Evolutionary conservation across 75 land plant genomes (phyloP), one percentile per base, ranked within the genome.

Genomic region (Pinus albicaulis): DNA sequence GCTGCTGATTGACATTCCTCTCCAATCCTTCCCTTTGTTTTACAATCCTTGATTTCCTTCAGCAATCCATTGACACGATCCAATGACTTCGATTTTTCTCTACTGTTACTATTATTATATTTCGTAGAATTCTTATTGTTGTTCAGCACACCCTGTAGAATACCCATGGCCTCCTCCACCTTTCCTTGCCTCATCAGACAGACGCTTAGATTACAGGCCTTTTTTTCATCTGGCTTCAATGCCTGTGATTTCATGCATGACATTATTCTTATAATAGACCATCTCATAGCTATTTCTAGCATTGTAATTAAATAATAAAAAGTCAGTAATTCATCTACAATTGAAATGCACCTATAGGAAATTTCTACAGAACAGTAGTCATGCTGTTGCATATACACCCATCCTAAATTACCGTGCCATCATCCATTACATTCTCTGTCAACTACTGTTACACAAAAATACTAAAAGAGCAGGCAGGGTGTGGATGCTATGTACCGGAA

Each of bases 361-460:
- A 83, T 69, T 22, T 85, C 86, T 25, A 85, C 86, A 7, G 86
- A 85, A 36, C 68, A 28, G 31, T 71, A 85, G 69, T 93, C 91
- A 0, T 72, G 56, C 36, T 91, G 89, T 73, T 93, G 98, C 92
- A 95, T 93, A 77, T 95, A 95, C 0, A 96, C 98, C 98, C 98
- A 95, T 4, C 97, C 95, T 31, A 31, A 31, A 31, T 31, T 31
- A 31, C 31, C 31, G 2, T 31, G 31, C 31, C 31, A 31, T 1
- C 31, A 31, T 31, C 31, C 31, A 31, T 31, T 31, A 31, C 31
- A 31, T 31, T 31, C 31, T 31, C 31, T 95, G 88, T 31, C 31
- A 31, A 31, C 31, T 31, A 31, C 31, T 1, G 31, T 31, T 31
- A 31, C 31, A 31, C 31, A 31, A 2, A 31, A 31, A 31, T 31